phyloP scores from a whole-genome alignment of 1,284 basidiomycete genomes.

The Schizophyllum amplum region DNA sequence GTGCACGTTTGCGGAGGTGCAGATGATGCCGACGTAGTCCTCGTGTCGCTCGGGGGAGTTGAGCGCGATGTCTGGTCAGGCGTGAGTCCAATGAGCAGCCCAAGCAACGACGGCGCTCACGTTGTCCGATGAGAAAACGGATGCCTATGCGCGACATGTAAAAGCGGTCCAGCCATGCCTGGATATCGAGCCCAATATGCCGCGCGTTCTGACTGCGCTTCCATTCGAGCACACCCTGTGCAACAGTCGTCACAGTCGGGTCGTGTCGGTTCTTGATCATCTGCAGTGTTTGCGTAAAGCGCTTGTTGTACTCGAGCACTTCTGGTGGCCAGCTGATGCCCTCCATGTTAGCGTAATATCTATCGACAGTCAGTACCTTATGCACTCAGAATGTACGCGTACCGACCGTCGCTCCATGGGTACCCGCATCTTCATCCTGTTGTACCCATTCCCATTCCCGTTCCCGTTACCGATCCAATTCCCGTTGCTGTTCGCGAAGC shows the following conservation, averaged over 20 bases:
- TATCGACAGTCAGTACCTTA: slow-evolving; percentile 22
- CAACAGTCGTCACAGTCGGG: slow-evolving; percentile 95
- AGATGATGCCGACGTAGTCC: slow-evolving; percentile 98
- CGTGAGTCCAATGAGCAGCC: slow-evolving; percentile 8
- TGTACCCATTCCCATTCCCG: slow-evolving; percentile 26
- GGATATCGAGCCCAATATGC: slow-evolving; percentile 82
- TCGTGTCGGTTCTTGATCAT: slow-evolving; percentile 94
- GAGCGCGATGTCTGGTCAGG: slow-evolving; percentile 76
- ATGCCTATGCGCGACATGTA: slow-evolving; percentile 98
- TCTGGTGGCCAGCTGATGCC: slow-evolving; percentile 84
- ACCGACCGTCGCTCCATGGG: slow-evolving; percentile 65
- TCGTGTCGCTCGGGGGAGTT: slow-evolving; percentile 85
- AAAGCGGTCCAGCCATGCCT: slow-evolving; percentile 95
- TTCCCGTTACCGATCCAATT: slow-evolving; percentile 13
- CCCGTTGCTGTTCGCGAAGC: slow-evolving; percentile 25
- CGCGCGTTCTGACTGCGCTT: slow-evolving; percentile 53
- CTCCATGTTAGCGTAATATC: slow-evolving; percentile 79
- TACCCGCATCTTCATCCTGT: slow-evolving; percentile 58
- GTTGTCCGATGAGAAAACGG: slow-evolving; percentile 91
- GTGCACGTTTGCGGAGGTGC: slow-evolving; percentile 91
- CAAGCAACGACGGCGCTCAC: no score
- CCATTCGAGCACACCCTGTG: slow-evolving; percentile 83
- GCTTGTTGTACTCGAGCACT: slow-evolving; percentile 88
- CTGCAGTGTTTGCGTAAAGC: slow-evolving; percentile 85
- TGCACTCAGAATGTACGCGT: slow-evolving; percentile 2